A percentile compares a stretch with the other conserved stretches of the same genome.
phyloP scores from a whole-genome alignment of 192 early-diverging fungal genomes.

The Gonapodya prolifera region DNA sequence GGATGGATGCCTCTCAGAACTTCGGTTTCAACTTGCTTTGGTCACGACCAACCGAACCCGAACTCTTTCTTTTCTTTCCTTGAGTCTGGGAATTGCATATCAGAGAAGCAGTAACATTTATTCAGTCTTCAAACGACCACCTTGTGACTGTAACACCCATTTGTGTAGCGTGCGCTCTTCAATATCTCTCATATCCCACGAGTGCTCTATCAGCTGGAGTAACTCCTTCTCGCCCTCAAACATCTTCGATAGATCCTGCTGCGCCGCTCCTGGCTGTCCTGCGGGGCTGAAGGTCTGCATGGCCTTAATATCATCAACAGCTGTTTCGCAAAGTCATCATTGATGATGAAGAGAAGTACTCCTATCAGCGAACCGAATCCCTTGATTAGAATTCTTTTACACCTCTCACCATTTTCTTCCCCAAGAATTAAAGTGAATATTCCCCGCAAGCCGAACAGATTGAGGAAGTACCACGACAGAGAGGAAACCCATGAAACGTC shows the following conservation, averaged over 20 bases:
- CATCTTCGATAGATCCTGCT: constrained; percentile 71
- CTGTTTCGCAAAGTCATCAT: neutral
- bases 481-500: constrained; percentile 97
- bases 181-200: constrained; percentile 66
- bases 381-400: no score
- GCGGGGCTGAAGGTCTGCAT: constrained; percentile 60
- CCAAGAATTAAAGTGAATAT: constrained; percentile 88
- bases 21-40: no score
- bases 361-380: no score
- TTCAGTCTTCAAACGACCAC: no score
- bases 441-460: constrained; percentile 85
- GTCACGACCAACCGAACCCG: no score
- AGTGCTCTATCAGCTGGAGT: constrained; percentile 65
- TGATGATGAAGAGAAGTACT: no score
- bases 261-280: constrained; percentile 52
- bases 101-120: no score
- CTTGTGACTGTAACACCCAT: constrained; percentile 6
- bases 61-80: no score
- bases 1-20: no score
- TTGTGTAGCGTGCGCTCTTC: constrained; percentile 50
- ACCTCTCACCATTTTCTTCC: constrained; percentile 76
- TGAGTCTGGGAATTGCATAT: no score
- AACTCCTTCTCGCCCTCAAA: constrained; percentile 83
- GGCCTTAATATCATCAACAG: constrained; percentile 78
- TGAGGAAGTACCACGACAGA: constrained; percentile 96